Evolutionary conservation across 768 basidiomycete species (phyloP).

Genomic region (Russula abietina): DNA sequence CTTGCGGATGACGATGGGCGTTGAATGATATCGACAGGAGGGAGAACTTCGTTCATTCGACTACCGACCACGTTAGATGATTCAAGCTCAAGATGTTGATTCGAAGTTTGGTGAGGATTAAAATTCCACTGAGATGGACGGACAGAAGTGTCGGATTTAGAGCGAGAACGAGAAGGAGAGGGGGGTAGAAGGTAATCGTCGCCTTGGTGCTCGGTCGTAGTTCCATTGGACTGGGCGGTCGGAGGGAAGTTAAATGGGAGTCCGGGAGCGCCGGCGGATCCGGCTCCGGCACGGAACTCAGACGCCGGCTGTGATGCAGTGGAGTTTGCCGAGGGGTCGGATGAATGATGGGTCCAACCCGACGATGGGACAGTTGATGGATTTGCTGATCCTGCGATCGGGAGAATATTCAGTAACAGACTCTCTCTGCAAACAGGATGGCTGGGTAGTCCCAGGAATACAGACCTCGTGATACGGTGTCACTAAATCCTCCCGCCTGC

Average conservation of each 20-base stretch:
- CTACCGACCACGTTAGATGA: constrained; percentile 1
- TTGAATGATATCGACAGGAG: constrained; percentile 12
- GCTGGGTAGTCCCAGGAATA: constrained; percentile 19
- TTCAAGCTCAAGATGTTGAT: constrained; percentile 1
- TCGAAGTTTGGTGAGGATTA: constrained; percentile 8
- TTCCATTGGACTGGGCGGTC: constrained; percentile 1
- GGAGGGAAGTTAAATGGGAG: constrained; percentile 24
- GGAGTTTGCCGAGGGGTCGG: constrained; percentile 27
- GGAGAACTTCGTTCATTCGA: constrained; percentile 22
- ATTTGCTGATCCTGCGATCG: constrained; percentile 23
- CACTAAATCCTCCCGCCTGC: constrained; percentile 46
- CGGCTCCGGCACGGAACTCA: constrained; percentile 19
- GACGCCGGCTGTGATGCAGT: constrained; percentile 14
- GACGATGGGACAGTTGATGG: constrained; percentile 24
- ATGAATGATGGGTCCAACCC: constrained; percentile 23
- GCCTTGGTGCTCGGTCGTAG: constrained; percentile 9
- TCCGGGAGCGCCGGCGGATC: constrained; percentile 14
- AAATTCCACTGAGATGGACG: constrained; percentile 23
- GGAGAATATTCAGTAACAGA: constrained; percentile 8
- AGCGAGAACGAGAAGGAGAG: constrained; percentile 24
- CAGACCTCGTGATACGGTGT: constrained; percentile 51
- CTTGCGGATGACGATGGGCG: constrained; percentile 22
- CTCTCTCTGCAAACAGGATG: constrained; percentile 10
- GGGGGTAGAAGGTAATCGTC: constrained; percentile 25
- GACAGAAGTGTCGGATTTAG: constrained; percentile 24